phyloP scores from a whole-genome alignment of 1,139 yeast species.

The Scheffersomyces lignicola region DNA sequence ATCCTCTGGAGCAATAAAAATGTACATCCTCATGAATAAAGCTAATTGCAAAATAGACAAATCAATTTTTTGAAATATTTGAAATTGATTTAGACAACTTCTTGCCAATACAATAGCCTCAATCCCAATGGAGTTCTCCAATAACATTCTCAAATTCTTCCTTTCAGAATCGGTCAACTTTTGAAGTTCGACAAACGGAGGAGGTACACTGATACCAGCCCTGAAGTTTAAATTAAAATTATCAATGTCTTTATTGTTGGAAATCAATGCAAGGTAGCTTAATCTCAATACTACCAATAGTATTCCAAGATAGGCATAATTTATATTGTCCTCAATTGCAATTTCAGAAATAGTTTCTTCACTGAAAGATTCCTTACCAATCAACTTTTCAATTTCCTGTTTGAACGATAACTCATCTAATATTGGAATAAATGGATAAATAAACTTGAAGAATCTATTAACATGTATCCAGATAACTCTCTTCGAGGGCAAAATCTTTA shows the following conservation, averaged over 20 bases:
- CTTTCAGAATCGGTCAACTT: conserved; percentile 17
- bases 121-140: conserved; percentile 45
- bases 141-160: conserved; percentile 37
- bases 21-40: conserved; percentile 43
- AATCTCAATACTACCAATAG: conserved; percentile 22
- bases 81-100: conserved; percentile 30
- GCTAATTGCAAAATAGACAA: conserved; percentile 42
- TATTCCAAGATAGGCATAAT: conserved; percentile 24
- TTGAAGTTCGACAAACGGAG: conserved; percentile 15
- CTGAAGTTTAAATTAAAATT: conserved; percentile 15
- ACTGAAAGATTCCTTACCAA: conserved; percentile 17
- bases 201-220: conserved; percentile 16
- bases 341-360: conserved; percentile 16
- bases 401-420: conserved; percentile 38
- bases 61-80: conserved; percentile 20
- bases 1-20: conserved; percentile 49
- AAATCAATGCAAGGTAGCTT: conserved; percentile 24
- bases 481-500: conserved; percentile 37
- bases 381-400: conserved; percentile 15
- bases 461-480: conserved; percentile 44
- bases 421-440: conserved; percentile 49
- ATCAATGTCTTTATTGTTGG: conserved; percentile 29
- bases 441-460: conserved; percentile 40
- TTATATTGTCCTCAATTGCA: conserved; percentile 17
- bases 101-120: conserved; percentile 32